A percentile compares a stretch with the other conserved stretches of the same genome.
These are phyloP conservation scores for Quambalaria eucalypti DNA, from an alignment of 1,284 basidiomycete species.

Conservation along the genomic window DNA sequence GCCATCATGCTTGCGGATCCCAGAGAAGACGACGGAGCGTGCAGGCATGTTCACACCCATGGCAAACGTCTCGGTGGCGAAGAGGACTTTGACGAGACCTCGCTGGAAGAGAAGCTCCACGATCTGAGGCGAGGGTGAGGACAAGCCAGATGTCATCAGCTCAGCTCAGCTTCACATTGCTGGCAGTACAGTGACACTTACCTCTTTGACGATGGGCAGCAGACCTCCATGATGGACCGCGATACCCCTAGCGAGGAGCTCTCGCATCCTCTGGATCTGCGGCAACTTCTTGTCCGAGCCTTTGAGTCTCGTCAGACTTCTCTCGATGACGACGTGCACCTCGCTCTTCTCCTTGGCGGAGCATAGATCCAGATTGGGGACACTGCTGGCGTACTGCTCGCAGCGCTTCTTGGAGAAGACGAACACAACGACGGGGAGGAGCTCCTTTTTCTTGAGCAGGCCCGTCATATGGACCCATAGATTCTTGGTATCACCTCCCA, in stretches of 20 bases:
- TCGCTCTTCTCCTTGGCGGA: constrained; percentile 84
- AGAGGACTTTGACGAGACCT: constrained; percentile 90
- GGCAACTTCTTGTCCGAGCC: constrained; percentile 87
- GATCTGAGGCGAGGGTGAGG: constrained; percentile 9
- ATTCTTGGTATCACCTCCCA: constrained; percentile 64
- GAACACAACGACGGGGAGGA: constrained; percentile 91
- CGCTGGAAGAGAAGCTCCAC: constrained; percentile 94
- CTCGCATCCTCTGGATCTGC: constrained; percentile 84
- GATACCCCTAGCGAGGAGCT: constrained; percentile 81
- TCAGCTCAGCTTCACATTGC: not conserved
- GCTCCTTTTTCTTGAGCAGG: constrained; percentile 70
- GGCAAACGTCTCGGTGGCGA: constrained; percentile 98
- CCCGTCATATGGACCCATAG: constrained; percentile 87
- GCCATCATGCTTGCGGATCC: constrained; percentile 91
- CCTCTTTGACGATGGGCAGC: constrained; percentile 93
- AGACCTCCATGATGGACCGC: constrained; percentile 96
- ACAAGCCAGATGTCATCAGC: not conserved
- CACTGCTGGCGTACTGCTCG: constrained; percentile 85
- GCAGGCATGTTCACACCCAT: constrained; percentile 99
- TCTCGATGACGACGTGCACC: constrained; percentile 87
- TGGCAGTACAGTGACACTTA: constrained; percentile 41
- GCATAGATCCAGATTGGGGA: constrained; percentile 81
- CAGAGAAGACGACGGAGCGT: constrained; percentile 90
- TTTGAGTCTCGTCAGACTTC: constrained; percentile 79
- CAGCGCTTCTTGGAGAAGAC: constrained; percentile 94